A percentile compares a stretch with the other conserved stretches of the same genome.
Evolutionary conservation across 768 basidiomycete genomes (phyloP).

Genomic region (Cystofilobasidium capitatum): DNA sequence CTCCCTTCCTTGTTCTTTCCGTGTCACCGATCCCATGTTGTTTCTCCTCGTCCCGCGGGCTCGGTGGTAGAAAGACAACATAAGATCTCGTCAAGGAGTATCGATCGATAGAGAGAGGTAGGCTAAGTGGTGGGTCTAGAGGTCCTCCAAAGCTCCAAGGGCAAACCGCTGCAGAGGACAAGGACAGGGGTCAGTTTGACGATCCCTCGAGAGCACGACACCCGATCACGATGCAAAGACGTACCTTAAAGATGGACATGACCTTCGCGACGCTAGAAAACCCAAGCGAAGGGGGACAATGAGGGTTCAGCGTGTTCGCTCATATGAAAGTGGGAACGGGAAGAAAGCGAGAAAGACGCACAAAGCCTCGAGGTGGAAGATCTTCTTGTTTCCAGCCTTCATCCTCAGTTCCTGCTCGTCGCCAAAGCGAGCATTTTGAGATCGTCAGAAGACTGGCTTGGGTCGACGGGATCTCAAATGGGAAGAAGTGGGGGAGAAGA

Average conservation of each 20-base stretch:
- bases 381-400: conserved; percentile 84
- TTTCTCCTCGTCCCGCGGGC: neutral
- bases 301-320: neutral
- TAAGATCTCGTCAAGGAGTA: neutral
- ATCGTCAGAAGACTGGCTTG: no score
- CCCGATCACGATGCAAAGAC: no score
- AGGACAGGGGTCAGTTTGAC: no score
- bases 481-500: neutral
- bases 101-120: neutral
- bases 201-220: no score
- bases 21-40: neutral
- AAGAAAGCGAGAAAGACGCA: neutral
- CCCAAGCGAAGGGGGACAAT: neutral
- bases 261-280: neutral
- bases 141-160: neutral
- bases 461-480: neutral
- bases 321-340: neutral
- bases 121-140: neutral
- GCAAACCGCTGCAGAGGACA: no score
- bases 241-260: neutral
- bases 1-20: neutral
- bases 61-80: neutral
- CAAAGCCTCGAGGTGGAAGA: conserved; percentile 73
- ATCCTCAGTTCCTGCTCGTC: conserved; percentile 73
- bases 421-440: neutral